Evolutionary conservation across 306 rosid species (phyloP), one percentile per base, ranked within the genome.

Genomic region (Vicia sativa): DNA sequence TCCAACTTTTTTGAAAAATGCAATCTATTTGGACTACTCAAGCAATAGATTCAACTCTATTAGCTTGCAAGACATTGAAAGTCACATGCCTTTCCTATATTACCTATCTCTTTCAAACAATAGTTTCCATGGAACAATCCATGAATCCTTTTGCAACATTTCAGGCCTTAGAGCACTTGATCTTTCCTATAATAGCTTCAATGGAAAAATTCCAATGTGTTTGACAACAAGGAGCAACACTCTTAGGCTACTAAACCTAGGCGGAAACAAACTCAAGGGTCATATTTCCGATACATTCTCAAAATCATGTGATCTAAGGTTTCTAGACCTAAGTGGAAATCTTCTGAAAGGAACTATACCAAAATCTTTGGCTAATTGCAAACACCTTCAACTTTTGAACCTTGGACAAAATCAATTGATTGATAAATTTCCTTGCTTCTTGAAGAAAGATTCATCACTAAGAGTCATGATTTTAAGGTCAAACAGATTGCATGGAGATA

Each of bases 251-350:
- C 13, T 82, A 6, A 68, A 59, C 49, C 19, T 85, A 1, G 37
- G 68, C 46, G 78, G 55, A 1, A 81, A 84, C 29, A 12, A 43
- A 0, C 79, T 84, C 2, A 12, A 0, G 1, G 79, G 80, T 0
- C 0, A 19, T 4, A 14, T 81, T 57, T 1, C 72, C 1, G 26
- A 79, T 18, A 0, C 45, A 56, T 38, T 85, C 10, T 2, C 82
- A 19, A 19, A 0, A n/a, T 9, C 65, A 6, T 86, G 91, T 29
- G 2, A 0, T 9, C 16, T 83, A 1, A 18, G 26, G 18, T 75
- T 79, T n/a, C 2, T 86, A 5, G 78, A 55, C 3, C n/a, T 82
- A 15, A 68, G 44, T 38, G 83, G 6, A 2, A 86, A 86, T 58
- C 16, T 1, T 0, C 15, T 86, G 0, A 10, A 3, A 1, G 86